phyloP scores from a whole-genome alignment of 2,329 filamentous ascomycete genomes.

The Graphilbum ipis-grandicollis region DNA sequence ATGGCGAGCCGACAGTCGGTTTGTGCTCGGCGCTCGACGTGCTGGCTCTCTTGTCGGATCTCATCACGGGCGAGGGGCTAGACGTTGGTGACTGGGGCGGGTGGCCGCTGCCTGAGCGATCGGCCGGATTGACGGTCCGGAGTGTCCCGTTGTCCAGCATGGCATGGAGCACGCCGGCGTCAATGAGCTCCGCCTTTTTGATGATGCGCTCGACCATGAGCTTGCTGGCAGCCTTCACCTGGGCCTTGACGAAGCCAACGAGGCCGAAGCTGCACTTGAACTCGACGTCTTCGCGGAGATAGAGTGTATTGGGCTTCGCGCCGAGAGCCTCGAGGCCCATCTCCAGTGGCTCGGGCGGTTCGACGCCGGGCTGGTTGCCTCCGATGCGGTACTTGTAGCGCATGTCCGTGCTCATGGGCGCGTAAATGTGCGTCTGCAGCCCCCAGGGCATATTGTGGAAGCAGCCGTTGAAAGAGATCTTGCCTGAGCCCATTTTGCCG shows the following conservation, averaged over 20 bases:
- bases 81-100: no score
- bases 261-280: slow-evolving; percentile 52
- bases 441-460: slow-evolving; percentile 60
- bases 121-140: slow-evolving; percentile 38
- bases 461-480: slow-evolving; percentile 52
- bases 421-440: slow-evolving; percentile 54
- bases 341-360: slow-evolving; percentile 42
- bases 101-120: slow-evolving; percentile 21
- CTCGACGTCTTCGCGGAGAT: slow-evolving; percentile 53
- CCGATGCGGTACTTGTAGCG: slow-evolving; percentile 51
- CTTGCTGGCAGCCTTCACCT: slow-evolving; percentile 48
- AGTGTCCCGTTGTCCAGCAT: slow-evolving; percentile 51
- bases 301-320: slow-evolving; percentile 46
- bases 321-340: slow-evolving; percentile 41
- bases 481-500: slow-evolving; percentile 45
- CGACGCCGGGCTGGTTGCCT: slow-evolving; percentile 49
- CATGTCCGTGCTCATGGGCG: slow-evolving; percentile 48
- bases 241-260: slow-evolving; percentile 46
- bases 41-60: slow-evolving; percentile 3
- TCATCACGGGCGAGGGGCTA: no score
- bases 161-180: slow-evolving; percentile 45
- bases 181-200: slow-evolving; percentile 53
- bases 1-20: not conserved
- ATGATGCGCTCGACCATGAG: slow-evolving; percentile 52
- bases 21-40: no score